These are phyloP conservation scores for Persicaria tinctoria DNA, from an alignment of 148 eudicot genomes.

Conservation along the genomic window DNA sequence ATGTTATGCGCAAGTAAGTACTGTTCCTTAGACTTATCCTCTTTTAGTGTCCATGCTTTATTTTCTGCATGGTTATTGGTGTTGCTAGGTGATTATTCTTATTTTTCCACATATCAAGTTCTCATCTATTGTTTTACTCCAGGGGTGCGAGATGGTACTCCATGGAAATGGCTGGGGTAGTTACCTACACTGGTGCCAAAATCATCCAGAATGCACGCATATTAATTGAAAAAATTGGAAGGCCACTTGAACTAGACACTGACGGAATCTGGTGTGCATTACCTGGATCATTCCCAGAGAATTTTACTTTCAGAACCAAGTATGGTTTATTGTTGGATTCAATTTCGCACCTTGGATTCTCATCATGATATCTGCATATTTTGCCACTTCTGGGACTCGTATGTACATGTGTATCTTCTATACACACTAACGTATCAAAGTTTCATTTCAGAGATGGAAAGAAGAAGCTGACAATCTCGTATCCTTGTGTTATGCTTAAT, in stretches of 20 bases:
- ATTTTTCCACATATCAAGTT: background rate
- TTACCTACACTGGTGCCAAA: slow-evolving; percentile 97
- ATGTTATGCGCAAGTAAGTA: slow-evolving; percentile 98
- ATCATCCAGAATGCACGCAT: slow-evolving; percentile 97
- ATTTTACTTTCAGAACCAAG: slow-evolving; percentile 84
- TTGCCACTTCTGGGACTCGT: background rate
- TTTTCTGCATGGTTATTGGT: slow-evolving; percentile 4
- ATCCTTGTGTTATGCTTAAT: slow-evolving; percentile 99
- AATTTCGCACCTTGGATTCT: background rate
- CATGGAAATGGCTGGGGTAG: slow-evolving; percentile 99
- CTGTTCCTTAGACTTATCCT: background rate
- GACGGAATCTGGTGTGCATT: slow-evolving; percentile 98
- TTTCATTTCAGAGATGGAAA: slow-evolving; percentile 54
- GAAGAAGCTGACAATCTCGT: slow-evolving; percentile 93
- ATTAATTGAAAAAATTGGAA: slow-evolving; percentile 87
- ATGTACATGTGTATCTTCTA: background rate
- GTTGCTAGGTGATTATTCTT: slow-evolving; percentile 2
- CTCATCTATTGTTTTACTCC: slow-evolving; percentile 9
- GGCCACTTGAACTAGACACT: slow-evolving; percentile 96
- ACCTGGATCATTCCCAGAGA: slow-evolving; percentile 98
- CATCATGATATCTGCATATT: slow-evolving; percentile 1
- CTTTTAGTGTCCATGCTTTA: background rate
- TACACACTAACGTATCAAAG: background rate
- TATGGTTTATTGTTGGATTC: slow-evolving; percentile 25
- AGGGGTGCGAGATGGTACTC: slow-evolving; percentile 99